These are phyloP conservation scores for Nigrospora oryzae DNA, from an alignment of 2,329 filamentous ascomycete genomes.

Conservation along the genomic window DNA sequence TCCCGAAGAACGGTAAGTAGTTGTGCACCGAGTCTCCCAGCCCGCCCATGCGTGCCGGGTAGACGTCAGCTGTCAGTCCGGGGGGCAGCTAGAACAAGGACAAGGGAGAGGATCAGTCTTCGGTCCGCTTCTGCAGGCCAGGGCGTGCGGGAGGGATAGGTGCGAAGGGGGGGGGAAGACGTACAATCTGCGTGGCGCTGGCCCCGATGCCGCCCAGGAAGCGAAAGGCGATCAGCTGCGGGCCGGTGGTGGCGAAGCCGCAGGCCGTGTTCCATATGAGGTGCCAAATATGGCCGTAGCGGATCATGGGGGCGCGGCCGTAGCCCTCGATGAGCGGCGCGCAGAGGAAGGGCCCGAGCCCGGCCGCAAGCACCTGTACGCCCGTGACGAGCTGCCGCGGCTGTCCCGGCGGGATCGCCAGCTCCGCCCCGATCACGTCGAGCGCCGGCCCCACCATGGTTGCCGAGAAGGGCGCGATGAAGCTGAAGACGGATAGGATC, in stretches of 20 bases:
- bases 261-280: slow-evolving; percentile 44
- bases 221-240: slow-evolving; percentile 39
- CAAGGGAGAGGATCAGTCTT: neutral
- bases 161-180: neutral
- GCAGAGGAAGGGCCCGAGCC: slow-evolving; percentile 34
- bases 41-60: slow-evolving; percentile 29
- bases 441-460: slow-evolving; percentile 42
- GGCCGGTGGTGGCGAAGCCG: slow-evolving; percentile 32
- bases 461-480: slow-evolving; percentile 48
- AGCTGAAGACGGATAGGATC: slow-evolving; percentile 32
- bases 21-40: slow-evolving; percentile 31
- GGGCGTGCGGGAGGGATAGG: too few species aligned
- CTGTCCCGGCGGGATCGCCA: slow-evolving; percentile 31
- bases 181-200: slow-evolving; percentile 34
- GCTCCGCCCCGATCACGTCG: slow-evolving; percentile 30
- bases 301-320: slow-evolving; percentile 38
- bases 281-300: slow-evolving; percentile 35
- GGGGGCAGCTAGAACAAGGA: slow-evolving; percentile 14
- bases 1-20: slow-evolving; percentile 22
- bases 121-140: neutral
- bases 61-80: slow-evolving; percentile 35
- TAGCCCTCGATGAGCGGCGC: slow-evolving; percentile 18
- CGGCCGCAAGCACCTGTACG: slow-evolving; percentile 39
- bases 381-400: slow-evolving; percentile 31
- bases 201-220: slow-evolving; percentile 38